Base-by-base conservation (phyloP, 768 basidiomycete species). In the Stropharia rugosoannulata region DNA sequence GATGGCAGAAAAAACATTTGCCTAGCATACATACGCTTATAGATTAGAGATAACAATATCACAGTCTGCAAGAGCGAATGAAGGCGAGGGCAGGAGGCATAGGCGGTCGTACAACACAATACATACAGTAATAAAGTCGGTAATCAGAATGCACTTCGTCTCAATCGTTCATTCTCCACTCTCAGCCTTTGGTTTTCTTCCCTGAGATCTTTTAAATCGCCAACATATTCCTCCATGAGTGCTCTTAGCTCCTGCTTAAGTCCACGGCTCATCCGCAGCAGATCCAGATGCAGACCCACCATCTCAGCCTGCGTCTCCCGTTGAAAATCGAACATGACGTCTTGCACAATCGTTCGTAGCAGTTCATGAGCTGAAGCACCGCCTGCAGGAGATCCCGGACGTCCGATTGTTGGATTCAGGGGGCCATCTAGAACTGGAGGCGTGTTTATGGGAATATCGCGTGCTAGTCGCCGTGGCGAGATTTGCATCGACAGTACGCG, bases 241-340 rank as follows among this genome's bases (percentile, higher is more conserved):
- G 74, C 75, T 51, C 83, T 74, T 65, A 90, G 71, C 67, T 90
- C 88, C 48, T 68, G 75, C 68, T 82, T 82, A 87, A 85, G 88
- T 22, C 79, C 79, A 35, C 85, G 71, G 1, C 88, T 86, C 84
- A 90, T 85, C 54, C 81, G 76, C 36, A 92, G 73, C 54, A 90
- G 64, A 64, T 92, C 89, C 57, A 92, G 63, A 68, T 92, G 90
- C 54, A 91, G 71, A 2, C 86, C 87, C 66, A 81, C 79, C 79
- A 90, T 82, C 75, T 90, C 85, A n/a, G 80, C 75, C 62, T 80
- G 79, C 19, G 82, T 84, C 66, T 90, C 87, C 59, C 78, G 75
- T 66, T 85, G 86, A 63, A 82, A 87, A 59, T 91, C 89, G 59
- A 78, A 81, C 83, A 91, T 83, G 55, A 83, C 85, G 52, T 90